Percentiles rank a stretch among this genome's conserved stretches.
These are phyloP conservation scores for Brassica balearica DNA, from an alignment of 441 rosid species.

Conservation along the genomic window DNA sequence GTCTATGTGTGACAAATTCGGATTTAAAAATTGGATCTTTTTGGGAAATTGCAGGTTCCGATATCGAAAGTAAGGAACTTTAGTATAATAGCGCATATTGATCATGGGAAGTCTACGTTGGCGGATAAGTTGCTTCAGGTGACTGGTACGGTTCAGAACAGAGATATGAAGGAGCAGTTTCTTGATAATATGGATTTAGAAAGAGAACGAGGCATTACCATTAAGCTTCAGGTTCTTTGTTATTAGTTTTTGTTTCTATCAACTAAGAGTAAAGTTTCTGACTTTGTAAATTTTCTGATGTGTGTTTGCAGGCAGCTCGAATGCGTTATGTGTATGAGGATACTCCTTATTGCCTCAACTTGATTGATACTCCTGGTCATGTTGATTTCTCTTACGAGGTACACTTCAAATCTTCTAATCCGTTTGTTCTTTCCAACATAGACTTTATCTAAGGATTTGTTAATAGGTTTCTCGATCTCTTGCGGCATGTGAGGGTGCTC, in stretches of 20 bases:
- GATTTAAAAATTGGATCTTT: not conserved
- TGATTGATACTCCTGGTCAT: conserved; percentile 98
- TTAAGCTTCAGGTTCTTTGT: conserved; percentile 82
- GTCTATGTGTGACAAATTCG: not conserved
- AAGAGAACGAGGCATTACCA: conserved; percentile 97
- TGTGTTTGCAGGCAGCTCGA: conserved; percentile 77
- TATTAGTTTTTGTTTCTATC: not conserved
- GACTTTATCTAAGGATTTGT: not conserved
- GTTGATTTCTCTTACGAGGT: conserved; percentile 99
- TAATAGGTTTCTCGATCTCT: no score
- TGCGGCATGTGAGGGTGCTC: no score
- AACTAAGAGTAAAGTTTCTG: not conserved
- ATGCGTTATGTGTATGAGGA: conserved; percentile 81
- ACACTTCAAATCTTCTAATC: conserved; percentile 25
- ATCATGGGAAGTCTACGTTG: conserved; percentile 95
- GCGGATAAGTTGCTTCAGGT: conserved; percentile 95
- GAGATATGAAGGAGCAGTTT: conserved; percentile 98
- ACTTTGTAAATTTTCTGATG: no score
- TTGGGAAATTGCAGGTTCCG: conserved; percentile 60
- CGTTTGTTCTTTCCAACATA: conserved; percentile 8
- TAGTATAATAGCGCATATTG: conserved; percentile 92
- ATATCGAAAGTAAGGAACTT: conserved; percentile 81
- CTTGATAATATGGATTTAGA: conserved; percentile 99
- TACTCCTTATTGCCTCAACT: conserved; percentile 81
- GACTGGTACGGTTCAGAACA: conserved; percentile 91